Evolutionary conservation across 257 asterid genomes (phyloP).

Genomic region (Solanum virginianum): DNA sequence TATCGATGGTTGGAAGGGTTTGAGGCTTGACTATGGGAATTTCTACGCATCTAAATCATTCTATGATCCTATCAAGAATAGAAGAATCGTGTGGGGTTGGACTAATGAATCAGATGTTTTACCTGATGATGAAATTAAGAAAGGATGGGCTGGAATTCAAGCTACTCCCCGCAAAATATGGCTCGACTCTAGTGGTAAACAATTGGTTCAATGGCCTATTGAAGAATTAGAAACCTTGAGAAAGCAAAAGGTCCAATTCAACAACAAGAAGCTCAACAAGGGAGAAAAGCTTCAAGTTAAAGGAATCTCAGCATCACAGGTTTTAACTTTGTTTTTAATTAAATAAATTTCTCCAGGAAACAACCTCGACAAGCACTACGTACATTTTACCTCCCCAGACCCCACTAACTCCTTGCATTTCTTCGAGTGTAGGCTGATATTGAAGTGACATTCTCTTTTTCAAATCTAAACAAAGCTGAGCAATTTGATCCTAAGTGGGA

Average conservation of each 20-base stretch:
- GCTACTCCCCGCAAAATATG: conserved; percentile 30
- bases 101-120: conserved; percentile 30
- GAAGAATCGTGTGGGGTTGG: conserved; percentile 48
- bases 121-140: conserved; percentile 10
- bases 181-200: conserved; percentile 33
- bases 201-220: conserved; percentile 41
- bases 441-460: conserved; percentile 49
- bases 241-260: conserved; percentile 9
- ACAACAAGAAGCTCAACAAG: background rate
- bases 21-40: conserved; percentile 41
- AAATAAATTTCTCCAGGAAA: background rate
- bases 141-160: conserved; percentile 54
- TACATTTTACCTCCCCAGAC: no score
- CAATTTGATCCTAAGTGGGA: conserved; percentile 47
- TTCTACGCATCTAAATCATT: conserved; percentile 47
- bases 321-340: background rate
- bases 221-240: conserved; percentile 31
- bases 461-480: conserved; percentile 45
- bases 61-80: conserved; percentile 23
- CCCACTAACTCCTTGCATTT: background rate
- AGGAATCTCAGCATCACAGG: conserved; percentile 41
- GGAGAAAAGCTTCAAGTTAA: conserved; percentile 19
- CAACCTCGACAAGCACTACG: no score
- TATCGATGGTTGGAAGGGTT: conserved; percentile 28
- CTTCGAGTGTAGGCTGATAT: conserved; percentile 29